A percentile compares a stretch with the other conserved stretches of the same genome.
Conservation (phyloP, 768 basidiomycete species). For the Crassisporium funariophilum region DNA sequence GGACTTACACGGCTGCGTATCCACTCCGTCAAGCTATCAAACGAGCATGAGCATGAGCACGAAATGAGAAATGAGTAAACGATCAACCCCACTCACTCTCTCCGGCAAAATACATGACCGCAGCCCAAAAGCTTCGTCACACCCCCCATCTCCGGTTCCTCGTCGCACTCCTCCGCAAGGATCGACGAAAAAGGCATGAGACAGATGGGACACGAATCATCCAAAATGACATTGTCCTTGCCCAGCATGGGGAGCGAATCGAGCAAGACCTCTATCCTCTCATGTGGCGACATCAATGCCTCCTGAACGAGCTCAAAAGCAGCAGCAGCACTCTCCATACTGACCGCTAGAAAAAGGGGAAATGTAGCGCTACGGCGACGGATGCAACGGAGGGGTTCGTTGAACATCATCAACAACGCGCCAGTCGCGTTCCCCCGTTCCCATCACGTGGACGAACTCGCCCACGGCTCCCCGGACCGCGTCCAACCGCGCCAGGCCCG, state of each 20-base stretch:
- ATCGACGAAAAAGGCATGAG: constrained; percentile 52
- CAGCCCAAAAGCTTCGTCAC: constrained; percentile 62
- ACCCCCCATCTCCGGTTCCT: constrained; percentile 30
- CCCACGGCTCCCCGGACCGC: too few relatives aligned
- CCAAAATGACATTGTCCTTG: constrained; percentile 39
- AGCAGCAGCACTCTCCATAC: constrained; percentile 12
- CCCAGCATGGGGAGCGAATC: constrained; percentile 46
- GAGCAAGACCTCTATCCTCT: constrained; percentile 41
- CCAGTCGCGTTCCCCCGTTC: background rate
- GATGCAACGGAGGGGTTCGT: background rate
- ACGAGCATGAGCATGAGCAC: background rate
- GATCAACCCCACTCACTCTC: constrained; percentile 46
- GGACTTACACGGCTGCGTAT: constrained; percentile 53
- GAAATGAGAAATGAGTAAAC: constrained; percentile 1
- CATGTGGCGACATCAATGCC: constrained; percentile 22
- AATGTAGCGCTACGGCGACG: too few relatives aligned
- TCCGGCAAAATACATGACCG: constrained; percentile 67
- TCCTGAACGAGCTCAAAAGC: constrained; percentile 26
- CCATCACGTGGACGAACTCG: background rate
- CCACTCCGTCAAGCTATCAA: constrained; percentile 63
- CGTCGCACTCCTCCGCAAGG: constrained; percentile 33
- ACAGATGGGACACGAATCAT: constrained; percentile 71
- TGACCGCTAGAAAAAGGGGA: too few relatives aligned
- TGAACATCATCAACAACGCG: background rate
- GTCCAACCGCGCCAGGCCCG: too few relatives aligned